phyloP scores from a whole-genome alignment of 2,329 filamentous ascomycete species.

The Ampelomyces quisqualis region DNA sequence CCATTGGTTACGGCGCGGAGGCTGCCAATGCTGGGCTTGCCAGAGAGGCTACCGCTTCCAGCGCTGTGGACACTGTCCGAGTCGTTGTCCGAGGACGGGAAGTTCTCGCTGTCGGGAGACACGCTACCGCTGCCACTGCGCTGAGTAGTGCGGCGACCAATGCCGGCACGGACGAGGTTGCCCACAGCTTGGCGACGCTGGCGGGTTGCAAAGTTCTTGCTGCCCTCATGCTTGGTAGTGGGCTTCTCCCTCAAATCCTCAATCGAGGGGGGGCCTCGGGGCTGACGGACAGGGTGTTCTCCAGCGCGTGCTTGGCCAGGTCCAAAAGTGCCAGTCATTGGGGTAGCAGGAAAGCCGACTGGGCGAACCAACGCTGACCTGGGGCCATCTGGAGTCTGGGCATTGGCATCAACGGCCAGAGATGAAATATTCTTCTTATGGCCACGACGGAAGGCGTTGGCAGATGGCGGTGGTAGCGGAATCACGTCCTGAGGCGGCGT shows the following conservation, averaged over 20 bases:
- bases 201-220: conserved; percentile 93
- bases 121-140: conserved; percentile 74
- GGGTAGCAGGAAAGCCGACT: conserved; percentile 72
- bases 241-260: conserved; percentile 90
- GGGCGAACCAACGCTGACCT: conserved; percentile 64
- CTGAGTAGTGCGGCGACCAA: conserved; percentile 74
- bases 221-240: conserved; percentile 89
- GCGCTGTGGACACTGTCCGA: conserved; percentile 53
- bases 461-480: conserved; percentile 82
- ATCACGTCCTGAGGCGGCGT: conserved; percentile 68
- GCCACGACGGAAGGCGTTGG: conserved; percentile 87
- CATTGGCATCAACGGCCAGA: conserved; percentile 59
- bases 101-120: conserved; percentile 85
- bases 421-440: conserved; percentile 85
- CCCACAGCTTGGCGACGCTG: conserved; percentile 89
- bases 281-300: conserved; percentile 91
- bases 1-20: conserved; percentile 76
- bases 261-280: conserved; percentile 84
- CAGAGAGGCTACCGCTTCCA: conserved; percentile 79
- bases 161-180: conserved; percentile 85
- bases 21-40: conserved; percentile 71
- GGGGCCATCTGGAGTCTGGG: conserved; percentile 62
- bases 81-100: conserved; percentile 70
- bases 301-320: conserved; percentile 91
- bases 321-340: conserved; percentile 81